Base-by-base conservation (phyloP, 1,139 yeast species). In the Yamadazyma triangularis region DNA sequence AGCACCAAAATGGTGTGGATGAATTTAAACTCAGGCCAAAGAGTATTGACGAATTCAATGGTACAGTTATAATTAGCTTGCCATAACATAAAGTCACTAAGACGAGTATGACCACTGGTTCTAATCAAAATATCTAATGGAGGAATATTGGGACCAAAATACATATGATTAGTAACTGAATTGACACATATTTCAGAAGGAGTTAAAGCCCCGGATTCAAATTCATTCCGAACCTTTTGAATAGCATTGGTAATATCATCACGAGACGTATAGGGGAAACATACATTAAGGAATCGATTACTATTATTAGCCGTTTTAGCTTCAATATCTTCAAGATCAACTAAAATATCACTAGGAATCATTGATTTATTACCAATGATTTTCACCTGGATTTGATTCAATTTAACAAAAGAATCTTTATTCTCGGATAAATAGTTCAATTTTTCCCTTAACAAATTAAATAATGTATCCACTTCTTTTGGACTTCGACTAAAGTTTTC, bases 41-140 rank as follows among this genome's bases (percentile, higher is more conserved):
- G 54, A 3, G 65, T 60, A 34, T 65, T 60, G 12, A 70, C 65
- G 42, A 60, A 73, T 31, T 69, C 76, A 30, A 74, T 65, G 7
- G 66, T 64, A 40, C 77, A 69, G 30, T 65, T 60, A 34, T 60
- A 53, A 33, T 61, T 66, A 37, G 75, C 66, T 47, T 75, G 80
- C 80, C 81, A 75, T 33, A 74, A 53, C 72, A 75, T 64, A 46
- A 72, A 75, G 44, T 75, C 80, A 38, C 78, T 71, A 34, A 74
- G 52, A 32, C 81, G 54, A 2, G 68, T 63, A 40, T 75, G 79
- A 4, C 81, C 81, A 35, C 78, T 71, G 3, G 80, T 75, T 40
- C 80, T 56, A 10, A 74, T 60, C 40, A 75, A 51, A 7, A 75
- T 55, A 47, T 75, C 80, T 26, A 75, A 61, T 1, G 70, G 69